Evolutionary conservation across 2,329 filamentous ascomycete genomes (phyloP), one percentile per base, ranked within the genome.

Genomic region (Botryotinia convoluta): DNA sequence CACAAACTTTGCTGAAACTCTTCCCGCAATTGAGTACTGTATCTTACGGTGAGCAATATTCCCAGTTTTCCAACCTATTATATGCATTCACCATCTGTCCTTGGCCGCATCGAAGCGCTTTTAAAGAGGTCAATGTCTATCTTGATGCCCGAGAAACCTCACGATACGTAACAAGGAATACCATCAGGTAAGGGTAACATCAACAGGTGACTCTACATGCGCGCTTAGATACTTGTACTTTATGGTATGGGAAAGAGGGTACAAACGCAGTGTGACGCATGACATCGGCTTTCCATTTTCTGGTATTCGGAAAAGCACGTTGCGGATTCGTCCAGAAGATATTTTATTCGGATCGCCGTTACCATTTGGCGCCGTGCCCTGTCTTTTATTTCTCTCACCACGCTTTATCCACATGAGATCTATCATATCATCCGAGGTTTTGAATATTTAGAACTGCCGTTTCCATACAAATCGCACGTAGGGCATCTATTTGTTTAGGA

Each of bases 191-290:
- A 69, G 48, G 29, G 29, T 65, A 57, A 42, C 65, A 32, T n/a
- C 6, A 60, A 60, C 71, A 69, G 71, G 51, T 72, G 61, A 72
- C 69, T 72, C 45, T 64, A 72, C 71, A 63, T 72, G 39, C 71
- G 71, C 71, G 63, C 71, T 72, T 72, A 72, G 63, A 69, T 61
- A 51, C 63, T 37, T 22, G 42, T 8, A 14, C 39, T 42, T 51
- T 22, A 72, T 29, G 63, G 51, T 45, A 42, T 45, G 42, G 32
- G 39, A 69, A 45, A 67, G 62, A 48, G 62, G 71, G 29, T 37
- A 72, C 62, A 68, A 61, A 69, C 63, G 71, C 71, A 72, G 71
- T 72, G 71, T 72, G 71, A 72, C 71, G 63, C 71, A 72, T 72
- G 71, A 61, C 29, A 69, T 69, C 63, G 51, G 39, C 39, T 69